Evolutionary conservation across 2,329 filamentous ascomycete species (phyloP).

Genomic region (Blastomyces parvus): DNA sequence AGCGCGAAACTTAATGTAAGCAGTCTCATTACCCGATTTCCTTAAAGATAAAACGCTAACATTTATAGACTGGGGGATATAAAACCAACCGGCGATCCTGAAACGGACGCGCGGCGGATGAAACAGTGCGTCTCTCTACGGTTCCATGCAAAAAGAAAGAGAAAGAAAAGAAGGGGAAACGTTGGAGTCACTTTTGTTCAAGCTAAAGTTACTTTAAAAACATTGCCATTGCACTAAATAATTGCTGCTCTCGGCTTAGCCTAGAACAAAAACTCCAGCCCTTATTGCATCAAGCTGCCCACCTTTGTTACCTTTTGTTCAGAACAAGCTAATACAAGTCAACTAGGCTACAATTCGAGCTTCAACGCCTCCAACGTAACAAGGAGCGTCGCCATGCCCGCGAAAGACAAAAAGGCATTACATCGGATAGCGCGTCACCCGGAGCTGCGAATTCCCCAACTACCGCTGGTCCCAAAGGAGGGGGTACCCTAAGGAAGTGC

Average conservation of each 20-base stretch:
- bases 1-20: conserved; percentile 63
- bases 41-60: conserved; percentile 19
- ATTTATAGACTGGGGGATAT: conserved; percentile 46
- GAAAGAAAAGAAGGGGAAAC: background rate
- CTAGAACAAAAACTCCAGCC: background rate
- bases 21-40: too few relatives aligned
- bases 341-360: conserved; percentile 59
- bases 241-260: background rate
- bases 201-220: background rate
- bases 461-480: conserved; percentile 49
- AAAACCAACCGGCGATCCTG: conserved; percentile 56
- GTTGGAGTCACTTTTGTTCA: background rate
- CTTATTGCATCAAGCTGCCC: background rate
- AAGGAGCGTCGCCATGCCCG: conserved; percentile 81
- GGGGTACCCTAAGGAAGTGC: conserved; percentile 68
- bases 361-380: conserved; percentile 79
- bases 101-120: conserved; percentile 54
- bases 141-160: background rate
- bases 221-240: background rate
- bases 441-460: conserved; percentile 37
- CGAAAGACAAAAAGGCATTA: conserved; percentile 71
- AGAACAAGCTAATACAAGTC: conserved; percentile 18
- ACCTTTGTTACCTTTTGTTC: conserved; percentile 3
- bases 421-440: conserved; percentile 33
- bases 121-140: conserved; percentile 40